These are phyloP conservation scores for Simmondsia chinensis DNA, from an alignment of 148 eudicot species.

Conservation along the genomic window DNA sequence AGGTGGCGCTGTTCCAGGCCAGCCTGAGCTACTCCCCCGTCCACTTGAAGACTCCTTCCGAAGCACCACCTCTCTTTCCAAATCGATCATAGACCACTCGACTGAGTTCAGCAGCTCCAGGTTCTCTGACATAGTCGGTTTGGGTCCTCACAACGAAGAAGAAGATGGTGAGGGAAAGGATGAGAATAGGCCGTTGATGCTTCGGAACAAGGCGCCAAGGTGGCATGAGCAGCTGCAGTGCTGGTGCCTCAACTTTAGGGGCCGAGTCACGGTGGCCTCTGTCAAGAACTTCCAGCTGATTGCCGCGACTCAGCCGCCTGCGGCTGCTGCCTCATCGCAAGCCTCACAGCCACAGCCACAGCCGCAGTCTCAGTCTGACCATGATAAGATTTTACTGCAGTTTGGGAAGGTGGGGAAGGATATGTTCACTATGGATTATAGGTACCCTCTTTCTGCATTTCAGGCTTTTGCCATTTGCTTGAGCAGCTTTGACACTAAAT, in stretches of 20 bases:
- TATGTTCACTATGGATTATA: conserved; percentile 47
- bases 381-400: conserved; percentile 38
- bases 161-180: conserved; percentile 21
- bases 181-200: conserved; percentile 30
- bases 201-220: conserved; percentile 34
- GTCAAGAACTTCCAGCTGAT: conserved; percentile 43
- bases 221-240: conserved; percentile 47
- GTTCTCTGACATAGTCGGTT: conserved; percentile 27
- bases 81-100: conserved; percentile 40
- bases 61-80: conserved; percentile 57
- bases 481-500: conserved; percentile 41
- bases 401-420: conserved; percentile 45
- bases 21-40: conserved; percentile 55
- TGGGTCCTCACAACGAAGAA: conserved; percentile 14
- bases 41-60: conserved; percentile 68
- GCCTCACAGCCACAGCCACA: too few species aligned
- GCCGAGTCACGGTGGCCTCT: conserved; percentile 36
- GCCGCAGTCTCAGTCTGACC: conserved; percentile 30
- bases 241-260: conserved; percentile 44
- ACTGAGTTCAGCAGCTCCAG: conserved; percentile 39
- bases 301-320: conserved; percentile 19
- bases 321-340: too few species aligned
- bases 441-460: conserved; percentile 42
- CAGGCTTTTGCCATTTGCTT: conserved; percentile 43
- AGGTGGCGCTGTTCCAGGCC: conserved; percentile 76